A percentile compares a stretch with the other conserved stretches of the same genome.
Evolutionary conservation across 192 early-diverging fungal species (phyloP).

Genomic region (Irineochytrium annulatum): DNA sequence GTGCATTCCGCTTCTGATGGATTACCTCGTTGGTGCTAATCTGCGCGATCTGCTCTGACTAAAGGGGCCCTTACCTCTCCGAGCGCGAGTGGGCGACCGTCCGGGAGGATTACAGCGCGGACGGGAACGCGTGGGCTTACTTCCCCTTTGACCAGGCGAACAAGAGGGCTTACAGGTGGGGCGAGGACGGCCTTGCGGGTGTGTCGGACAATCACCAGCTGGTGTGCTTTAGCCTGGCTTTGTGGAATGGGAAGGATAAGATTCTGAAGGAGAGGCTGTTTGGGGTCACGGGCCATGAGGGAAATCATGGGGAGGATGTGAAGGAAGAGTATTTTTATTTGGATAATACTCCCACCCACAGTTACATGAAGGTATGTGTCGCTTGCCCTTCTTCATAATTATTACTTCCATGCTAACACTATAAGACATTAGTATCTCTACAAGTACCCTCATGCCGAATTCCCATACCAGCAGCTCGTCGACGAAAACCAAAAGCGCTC

Average conservation of each 20-base stretch:
- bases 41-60: too few species aligned
- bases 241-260: constrained; percentile 32
- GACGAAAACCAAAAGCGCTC: constrained; percentile 16
- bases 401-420: too few species aligned
- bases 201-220: constrained; percentile 31
- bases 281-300: constrained; percentile 26
- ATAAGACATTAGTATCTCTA: constrained; percentile 26
- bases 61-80: constrained; percentile 17
- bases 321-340: constrained; percentile 30
- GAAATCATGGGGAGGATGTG: constrained; percentile 37
- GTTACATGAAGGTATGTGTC: background rate
- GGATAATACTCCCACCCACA: constrained; percentile 24
- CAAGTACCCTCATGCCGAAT: constrained; percentile 32
- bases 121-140: constrained; percentile 28
- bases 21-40: constrained; percentile 6
- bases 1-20: background rate
- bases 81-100: constrained; percentile 36
- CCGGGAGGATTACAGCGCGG: constrained; percentile 27
- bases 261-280: constrained; percentile 32
- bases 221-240: constrained; percentile 23
- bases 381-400: too few species aligned
- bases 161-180: constrained; percentile 11
- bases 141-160: constrained; percentile 21
- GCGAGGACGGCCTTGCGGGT: constrained; percentile 32
- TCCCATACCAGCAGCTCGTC: constrained; percentile 28